Evolutionary conservation across 1,284 basidiomycete genomes (phyloP).

Genomic region (Sanghuangporus weigelae): DNA sequence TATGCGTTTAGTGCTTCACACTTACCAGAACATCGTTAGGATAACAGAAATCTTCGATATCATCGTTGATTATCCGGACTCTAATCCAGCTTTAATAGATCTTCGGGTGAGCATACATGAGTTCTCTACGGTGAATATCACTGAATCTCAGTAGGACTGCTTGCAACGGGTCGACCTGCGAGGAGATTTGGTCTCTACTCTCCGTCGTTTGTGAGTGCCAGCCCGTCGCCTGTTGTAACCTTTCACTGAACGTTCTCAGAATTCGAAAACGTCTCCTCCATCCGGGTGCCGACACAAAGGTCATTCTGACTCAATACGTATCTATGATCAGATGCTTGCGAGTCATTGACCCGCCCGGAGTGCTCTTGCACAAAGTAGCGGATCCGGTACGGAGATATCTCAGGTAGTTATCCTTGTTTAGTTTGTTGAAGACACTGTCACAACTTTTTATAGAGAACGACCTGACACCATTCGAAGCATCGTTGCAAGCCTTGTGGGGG

Average conservation of each 20-base stretch:
- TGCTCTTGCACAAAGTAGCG: constrained; percentile 87
- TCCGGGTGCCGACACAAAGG: constrained; percentile 92
- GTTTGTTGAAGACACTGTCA: background rate
- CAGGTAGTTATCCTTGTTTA: constrained; percentile 39
- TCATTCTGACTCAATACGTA: constrained; percentile 92
- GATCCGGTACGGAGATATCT: constrained; percentile 87
- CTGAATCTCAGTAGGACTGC: constrained; percentile 49
- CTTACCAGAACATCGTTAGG: constrained; percentile 33
- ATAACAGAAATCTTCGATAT: constrained; percentile 92
- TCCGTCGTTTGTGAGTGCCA: constrained; percentile 61
- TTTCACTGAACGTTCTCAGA: constrained; percentile 34
- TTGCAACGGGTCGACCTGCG: constrained; percentile 76
- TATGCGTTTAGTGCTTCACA: background rate
- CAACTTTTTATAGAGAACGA: constrained; percentile 50
- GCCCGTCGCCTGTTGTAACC: background rate
- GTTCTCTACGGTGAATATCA: background rate
- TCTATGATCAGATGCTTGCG: constrained; percentile 89
- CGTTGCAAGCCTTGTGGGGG: constrained; percentile 86
- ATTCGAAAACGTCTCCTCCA: constrained; percentile 87
- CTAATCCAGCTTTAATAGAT: constrained; percentile 82
- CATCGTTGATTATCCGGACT: constrained; percentile 91
- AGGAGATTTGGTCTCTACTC: constrained; percentile 56
- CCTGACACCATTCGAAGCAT: constrained; percentile 91
- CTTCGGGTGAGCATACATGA: constrained; percentile 55
- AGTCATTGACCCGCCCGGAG: constrained; percentile 87